Evolutionary conservation across 2,329 filamentous ascomycete species (phyloP), one percentile per base, ranked within the genome.

Genomic region (Fusarium sp.): DNA sequence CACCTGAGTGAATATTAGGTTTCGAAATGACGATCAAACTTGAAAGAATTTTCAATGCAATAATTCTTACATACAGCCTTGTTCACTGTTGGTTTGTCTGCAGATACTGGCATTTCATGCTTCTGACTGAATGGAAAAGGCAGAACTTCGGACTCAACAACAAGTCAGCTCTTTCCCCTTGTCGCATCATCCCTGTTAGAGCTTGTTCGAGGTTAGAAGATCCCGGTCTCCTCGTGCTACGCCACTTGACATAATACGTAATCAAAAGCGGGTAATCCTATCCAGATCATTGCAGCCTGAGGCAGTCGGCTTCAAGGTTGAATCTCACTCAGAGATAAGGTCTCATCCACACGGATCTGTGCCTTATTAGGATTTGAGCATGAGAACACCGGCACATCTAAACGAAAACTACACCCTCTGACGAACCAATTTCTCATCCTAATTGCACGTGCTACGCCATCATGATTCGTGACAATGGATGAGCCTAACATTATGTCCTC

Each of bases 231-330:
- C 47, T 63, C 49, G 58, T 73, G 62, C 71, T 56, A 63, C 71
- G 73, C 73, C 73, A 73, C 71, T 73, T 68, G 73, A 76, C 63
- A 63, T 68, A 71, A 73, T 65, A 73, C 69, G 69, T 64, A 72
- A 73, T 63, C 22, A 54, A 63, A 62, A 60, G 69, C 25, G 54
- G 58, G 31, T 45, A 64, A 46, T 55, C 38, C 38, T 55, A n/a
- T 36, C 13, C 35, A 52, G n/a, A 52, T 46, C 35, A 33, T 38
- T 7, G 35, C 22, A 39, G 65, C 65, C 67, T 70, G 53, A 70
- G 67, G 67, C 65, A 65, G 41, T 45, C 1, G 25, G 17, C 49
- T 20, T 25, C n/a, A 61, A 11, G 33, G 20, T 20, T 33, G 18
- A 17, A 44, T 39, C 50, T 54, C 36, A 38, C 35, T 27, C 39